These are phyloP conservation scores for Inga leiocalycina DNA, from an alignment of 306 rosid species.

Conservation along the genomic window DNA sequence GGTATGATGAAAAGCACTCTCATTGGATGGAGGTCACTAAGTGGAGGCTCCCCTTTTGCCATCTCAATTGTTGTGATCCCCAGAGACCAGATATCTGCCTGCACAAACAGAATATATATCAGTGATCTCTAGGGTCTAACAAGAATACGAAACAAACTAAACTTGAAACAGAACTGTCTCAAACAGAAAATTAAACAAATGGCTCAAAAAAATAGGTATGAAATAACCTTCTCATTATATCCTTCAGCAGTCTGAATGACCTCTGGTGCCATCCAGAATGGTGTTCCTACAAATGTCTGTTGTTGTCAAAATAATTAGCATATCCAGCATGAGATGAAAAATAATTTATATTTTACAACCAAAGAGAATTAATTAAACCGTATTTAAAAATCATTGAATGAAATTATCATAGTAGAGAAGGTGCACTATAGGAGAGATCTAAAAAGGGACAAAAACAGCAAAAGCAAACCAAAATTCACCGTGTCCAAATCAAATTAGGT, in stretches of 20 bases:
- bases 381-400: neutral
- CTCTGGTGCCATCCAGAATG: conserved; percentile 27
- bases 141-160: neutral
- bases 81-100: conserved; percentile 28
- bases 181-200: neutral
- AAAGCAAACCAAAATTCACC: neutral
- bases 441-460: neutral
- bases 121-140: neutral
- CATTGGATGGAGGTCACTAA: conserved; percentile 11
- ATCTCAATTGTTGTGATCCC: conserved; percentile 22
- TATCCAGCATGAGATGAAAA: neutral
- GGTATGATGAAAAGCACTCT: conserved; percentile 25
- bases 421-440: neutral
- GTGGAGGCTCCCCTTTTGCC: conserved; percentile 28
- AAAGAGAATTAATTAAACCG: neutral
- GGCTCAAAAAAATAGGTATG: neutral
- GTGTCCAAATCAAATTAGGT: neutral
- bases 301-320: neutral
- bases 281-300: conserved; percentile 25
- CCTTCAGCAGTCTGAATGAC: conserved; percentile 19
- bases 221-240: conserved; percentile 20
- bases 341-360: neutral
- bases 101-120: neutral
- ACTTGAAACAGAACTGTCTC: neutral
- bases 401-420: neutral